Evolutionary conservation across 345 rosid species (phyloP), one percentile per base, ranked within the genome.

Genomic region (Orychophragmus violaceus): DNA sequence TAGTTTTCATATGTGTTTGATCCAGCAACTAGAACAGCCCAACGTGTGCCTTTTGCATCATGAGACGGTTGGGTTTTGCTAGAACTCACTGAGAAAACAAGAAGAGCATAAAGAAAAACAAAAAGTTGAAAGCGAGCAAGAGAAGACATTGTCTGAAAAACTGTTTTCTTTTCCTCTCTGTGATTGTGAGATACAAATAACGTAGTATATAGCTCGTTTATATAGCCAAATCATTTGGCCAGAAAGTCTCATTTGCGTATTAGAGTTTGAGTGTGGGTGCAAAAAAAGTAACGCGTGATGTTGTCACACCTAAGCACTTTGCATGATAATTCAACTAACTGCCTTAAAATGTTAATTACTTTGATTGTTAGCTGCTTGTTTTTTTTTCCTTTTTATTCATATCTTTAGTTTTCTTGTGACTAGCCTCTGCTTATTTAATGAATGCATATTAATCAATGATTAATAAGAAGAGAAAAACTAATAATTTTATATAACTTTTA

Each of bases 1-100:
- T 87, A 87, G 68, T 87, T 90, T 0, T 0, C 2, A 32, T 73
- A 87, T 5, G 48, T 71, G 1, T 5, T 33, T 1, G 97, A 90
- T 8, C 92, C 95, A 12, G 97, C 90, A 13, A 87, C 68, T 11
- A 89, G 70, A 76, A 89, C 79, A 18, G 89, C 96, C 94, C 95
- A 90, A 61, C 71, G 68, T 41, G 58, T 80, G 8, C 82, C 93
- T 1, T 48, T 21, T 12, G 13, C 39, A 14, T 46, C 52, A 21
- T 14, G 46, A 42, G n/a, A 17, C 3, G 24, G 23, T 35, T 28
- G 17, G 30, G 51, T 18, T 60, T 46, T 56, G 13, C 61, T 62
- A 10, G 74, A 51, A 35, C 68, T 50, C 22, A 30, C 42, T 25
- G 77, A 54, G 52, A 52, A 13, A 19, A 74, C 3, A 60, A 74